Conservation (phyloP, 1,284 basidiomycete species). For the Ceratobasidium sp. region DNA sequence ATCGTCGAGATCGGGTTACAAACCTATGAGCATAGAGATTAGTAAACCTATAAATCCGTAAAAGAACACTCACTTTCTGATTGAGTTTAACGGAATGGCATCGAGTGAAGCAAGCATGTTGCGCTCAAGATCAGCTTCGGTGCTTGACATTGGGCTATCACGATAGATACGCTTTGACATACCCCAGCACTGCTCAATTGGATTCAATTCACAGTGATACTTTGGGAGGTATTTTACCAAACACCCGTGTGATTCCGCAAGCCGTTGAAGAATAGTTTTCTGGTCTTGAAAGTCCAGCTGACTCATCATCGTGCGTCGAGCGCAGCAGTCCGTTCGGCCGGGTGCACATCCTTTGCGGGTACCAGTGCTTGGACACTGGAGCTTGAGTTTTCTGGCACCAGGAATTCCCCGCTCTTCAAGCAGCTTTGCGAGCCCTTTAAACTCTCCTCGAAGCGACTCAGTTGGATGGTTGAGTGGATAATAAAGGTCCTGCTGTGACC, state of each 20-base stretch:
- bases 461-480: constrained; percentile 52
- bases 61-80: not conserved
- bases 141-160: not conserved
- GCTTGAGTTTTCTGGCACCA: constrained; percentile 26
- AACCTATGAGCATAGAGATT: not conserved
- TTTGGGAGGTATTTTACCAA: constrained; percentile 51
- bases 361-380: constrained; percentile 42
- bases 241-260: constrained; percentile 49
- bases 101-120: not conserved
- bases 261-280: constrained; percentile 48
- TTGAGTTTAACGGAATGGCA: not conserved
- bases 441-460: constrained; percentile 49
- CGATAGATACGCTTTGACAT: constrained; percentile 41
- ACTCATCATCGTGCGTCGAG: constrained; percentile 20
- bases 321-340: constrained; percentile 37
- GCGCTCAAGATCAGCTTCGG: not conserved
- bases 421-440: constrained; percentile 55
- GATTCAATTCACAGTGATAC: constrained; percentile 56
- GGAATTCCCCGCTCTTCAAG: constrained; percentile 50
- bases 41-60: not conserved
- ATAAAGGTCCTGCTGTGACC: constrained; percentile 51
- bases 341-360: constrained; percentile 29
- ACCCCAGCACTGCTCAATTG: constrained; percentile 55
- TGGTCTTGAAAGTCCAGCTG: constrained; percentile 45
- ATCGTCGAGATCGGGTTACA: not conserved